Percentiles rank a stretch among this genome's conserved stretches.
Evolutionary conservation across 768 basidiomycete genomes (phyloP).

Genomic region (Tephrocybe sp.): DNA sequence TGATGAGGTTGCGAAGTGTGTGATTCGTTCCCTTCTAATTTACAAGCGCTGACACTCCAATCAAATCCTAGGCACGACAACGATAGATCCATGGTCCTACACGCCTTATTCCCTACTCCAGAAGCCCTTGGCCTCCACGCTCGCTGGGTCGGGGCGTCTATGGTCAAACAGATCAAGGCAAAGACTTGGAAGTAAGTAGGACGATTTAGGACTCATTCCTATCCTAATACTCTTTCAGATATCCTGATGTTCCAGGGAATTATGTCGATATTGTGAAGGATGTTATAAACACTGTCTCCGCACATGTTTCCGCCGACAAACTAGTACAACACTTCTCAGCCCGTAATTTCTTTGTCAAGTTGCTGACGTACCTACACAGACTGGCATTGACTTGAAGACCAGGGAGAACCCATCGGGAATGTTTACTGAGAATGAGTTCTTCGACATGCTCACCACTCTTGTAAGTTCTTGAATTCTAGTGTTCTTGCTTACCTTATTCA

Average conservation of each 20-base stretch:
- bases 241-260: slow-evolving; percentile 29
- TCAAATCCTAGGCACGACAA: slow-evolving; percentile 23
- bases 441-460: slow-evolving; percentile 37
- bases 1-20: slow-evolving; percentile 31
- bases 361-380: slow-evolving; percentile 19
- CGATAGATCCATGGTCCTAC: slow-evolving; percentile 25
- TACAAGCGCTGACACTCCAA: background rate
- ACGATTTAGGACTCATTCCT: background rate
- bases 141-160: slow-evolving; percentile 26
- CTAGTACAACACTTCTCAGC: slow-evolving; percentile 23
- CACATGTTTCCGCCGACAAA: slow-evolving; percentile 38
- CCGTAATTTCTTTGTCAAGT: background rate
- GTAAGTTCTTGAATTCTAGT: slow-evolving; percentile 19
- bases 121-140: slow-evolving; percentile 17
- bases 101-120: slow-evolving; percentile 32
- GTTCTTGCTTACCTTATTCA: background rate
- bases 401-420: slow-evolving; percentile 38
- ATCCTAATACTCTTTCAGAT: slow-evolving; percentile 11
- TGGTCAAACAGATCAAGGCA: slow-evolving; percentile 26
- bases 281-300: slow-evolving; percentile 41
- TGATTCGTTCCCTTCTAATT: background rate
- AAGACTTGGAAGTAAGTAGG: slow-evolving; percentile 23
- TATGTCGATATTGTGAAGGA: slow-evolving; percentile 47
- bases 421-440: slow-evolving; percentile 45
- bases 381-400: slow-evolving; percentile 46